Conservation (phyloP, 257 asterid species). For the Plantago ovata region DNA sequence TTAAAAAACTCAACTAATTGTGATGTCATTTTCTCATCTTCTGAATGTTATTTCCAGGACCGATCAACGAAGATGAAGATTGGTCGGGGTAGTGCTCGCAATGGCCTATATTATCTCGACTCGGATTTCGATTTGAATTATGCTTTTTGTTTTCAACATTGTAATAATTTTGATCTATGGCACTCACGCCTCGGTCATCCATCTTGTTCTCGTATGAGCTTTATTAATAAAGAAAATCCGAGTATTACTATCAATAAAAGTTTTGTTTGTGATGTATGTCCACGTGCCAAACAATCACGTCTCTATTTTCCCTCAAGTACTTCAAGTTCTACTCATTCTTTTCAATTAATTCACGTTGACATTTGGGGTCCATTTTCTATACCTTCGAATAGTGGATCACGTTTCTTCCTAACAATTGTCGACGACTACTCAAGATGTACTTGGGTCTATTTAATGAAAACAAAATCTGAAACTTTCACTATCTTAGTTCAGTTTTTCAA, state of each 20-base stretch:
- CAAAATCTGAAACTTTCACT: not conserved
- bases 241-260: not conserved
- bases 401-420: too few relatives aligned
- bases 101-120: not conserved
- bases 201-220: not conserved
- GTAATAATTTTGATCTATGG: not conserved
- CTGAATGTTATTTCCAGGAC: not conserved
- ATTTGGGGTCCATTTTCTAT: too few relatives aligned
- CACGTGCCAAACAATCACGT: not conserved
- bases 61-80: slow-evolving; percentile 1
- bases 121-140: not conserved
- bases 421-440: not conserved
- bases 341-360: too few relatives aligned
- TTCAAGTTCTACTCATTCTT: too few relatives aligned
- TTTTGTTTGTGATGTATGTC: not conserved
- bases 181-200: not conserved
- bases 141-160: too few relatives aligned
- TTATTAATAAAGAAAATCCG: not conserved
- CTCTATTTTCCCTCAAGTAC: too few relatives aligned
- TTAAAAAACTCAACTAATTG: not conserved
- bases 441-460: not conserved
- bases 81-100: not conserved
- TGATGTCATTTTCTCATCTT: slow-evolving; percentile 3
- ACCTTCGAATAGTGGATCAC: too few relatives aligned
- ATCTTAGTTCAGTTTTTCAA: not conserved